Conservation (phyloP, 805 yeast genomes). For the Priceomyces melissophilus region DNA sequence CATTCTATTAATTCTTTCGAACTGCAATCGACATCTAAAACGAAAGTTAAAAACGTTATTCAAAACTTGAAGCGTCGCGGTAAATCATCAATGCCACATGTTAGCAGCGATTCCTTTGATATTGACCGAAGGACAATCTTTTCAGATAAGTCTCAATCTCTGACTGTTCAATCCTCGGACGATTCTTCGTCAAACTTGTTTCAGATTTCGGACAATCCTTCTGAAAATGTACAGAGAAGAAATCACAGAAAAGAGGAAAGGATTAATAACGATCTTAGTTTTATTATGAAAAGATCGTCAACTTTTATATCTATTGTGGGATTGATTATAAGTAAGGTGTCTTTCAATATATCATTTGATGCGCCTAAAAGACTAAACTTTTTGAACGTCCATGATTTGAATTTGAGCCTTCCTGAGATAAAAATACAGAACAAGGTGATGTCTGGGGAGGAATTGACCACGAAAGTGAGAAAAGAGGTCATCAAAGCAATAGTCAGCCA, state of each 20-base stretch:
- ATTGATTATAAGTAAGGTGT: conserved; percentile 30
- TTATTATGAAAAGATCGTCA: conserved; percentile 42
- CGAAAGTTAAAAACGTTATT: conserved; percentile 7
- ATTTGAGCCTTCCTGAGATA: conserved; percentile 60
- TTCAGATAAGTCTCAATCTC: conserved; percentile 4
- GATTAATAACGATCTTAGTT: conserved; percentile 32
- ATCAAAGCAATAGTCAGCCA: conserved; percentile 56
- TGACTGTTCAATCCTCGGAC: conserved; percentile 3
- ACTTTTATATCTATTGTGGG: conserved; percentile 39
- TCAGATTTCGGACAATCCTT: conserved; percentile 1
- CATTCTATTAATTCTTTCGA: background rate
- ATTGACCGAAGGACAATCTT: background rate
- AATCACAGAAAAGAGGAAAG: conserved; percentile 4
- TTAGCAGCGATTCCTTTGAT: conserved; percentile 3
- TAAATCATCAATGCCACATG: conserved; percentile 2
- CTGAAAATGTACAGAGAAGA: background rate
- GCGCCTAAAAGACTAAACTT: conserved; percentile 69
- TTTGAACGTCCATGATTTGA: conserved; percentile 74
- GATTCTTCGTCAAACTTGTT: conserved; percentile 1
- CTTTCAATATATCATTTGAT: conserved; percentile 65
- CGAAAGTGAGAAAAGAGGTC: conserved; percentile 60
- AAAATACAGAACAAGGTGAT: conserved; percentile 44
- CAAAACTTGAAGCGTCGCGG: conserved; percentile 8
- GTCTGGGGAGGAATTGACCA: conserved; percentile 66
- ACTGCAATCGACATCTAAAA: background rate